These are phyloP conservation scores for Warburgia ugandensis DNA, from an alignment of 164 flowering plant genomes.

Conservation along the genomic window DNA sequence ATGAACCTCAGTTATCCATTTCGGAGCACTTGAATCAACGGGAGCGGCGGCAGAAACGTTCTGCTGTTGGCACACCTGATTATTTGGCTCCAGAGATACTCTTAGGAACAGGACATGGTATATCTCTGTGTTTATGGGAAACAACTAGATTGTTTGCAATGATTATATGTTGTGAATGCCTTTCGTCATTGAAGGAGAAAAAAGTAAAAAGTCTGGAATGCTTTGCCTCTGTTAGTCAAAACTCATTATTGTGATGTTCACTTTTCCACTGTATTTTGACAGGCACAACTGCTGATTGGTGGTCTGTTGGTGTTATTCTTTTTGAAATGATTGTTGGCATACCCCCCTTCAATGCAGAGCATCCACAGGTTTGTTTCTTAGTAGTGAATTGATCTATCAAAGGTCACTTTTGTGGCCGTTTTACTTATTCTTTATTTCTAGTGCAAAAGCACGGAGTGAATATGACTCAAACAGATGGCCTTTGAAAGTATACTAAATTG, in stretches of 20 bases:
- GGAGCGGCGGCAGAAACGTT: conserved; percentile 78
- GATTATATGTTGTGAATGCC: no score
- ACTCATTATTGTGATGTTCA: neutral
- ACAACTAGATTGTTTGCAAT: neutral
- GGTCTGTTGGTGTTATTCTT: conserved; percentile 97
- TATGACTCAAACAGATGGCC: no score
- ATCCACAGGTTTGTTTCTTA: conserved; percentile 70
- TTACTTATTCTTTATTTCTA: no score
- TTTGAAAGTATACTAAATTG: no score
- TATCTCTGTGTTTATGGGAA: conserved; percentile 4
- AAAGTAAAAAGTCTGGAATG: no score
- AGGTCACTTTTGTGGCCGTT: neutral
- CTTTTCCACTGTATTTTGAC: conserved; percentile 12
- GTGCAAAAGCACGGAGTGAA: no score
- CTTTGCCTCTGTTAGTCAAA: conserved; percentile 2
- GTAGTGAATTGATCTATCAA: neutral
- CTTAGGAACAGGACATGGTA: conserved; percentile 98
- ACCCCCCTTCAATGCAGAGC: conserved; percentile 99
- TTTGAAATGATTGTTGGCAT: conserved; percentile 95
- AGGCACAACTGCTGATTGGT: conserved; percentile 99
- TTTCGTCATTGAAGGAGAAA: no score
- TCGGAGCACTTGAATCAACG: conserved; percentile 48
- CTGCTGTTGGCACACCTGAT: conserved; percentile 99
- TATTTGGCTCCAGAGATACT: conserved; percentile 99
- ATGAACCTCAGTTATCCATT: conserved; percentile 46